A percentile compares a stretch with the other conserved stretches of the same genome.
Conservation (phyloP, 805 yeast genomes). For the Candida ascalaphidarum region DNA sequence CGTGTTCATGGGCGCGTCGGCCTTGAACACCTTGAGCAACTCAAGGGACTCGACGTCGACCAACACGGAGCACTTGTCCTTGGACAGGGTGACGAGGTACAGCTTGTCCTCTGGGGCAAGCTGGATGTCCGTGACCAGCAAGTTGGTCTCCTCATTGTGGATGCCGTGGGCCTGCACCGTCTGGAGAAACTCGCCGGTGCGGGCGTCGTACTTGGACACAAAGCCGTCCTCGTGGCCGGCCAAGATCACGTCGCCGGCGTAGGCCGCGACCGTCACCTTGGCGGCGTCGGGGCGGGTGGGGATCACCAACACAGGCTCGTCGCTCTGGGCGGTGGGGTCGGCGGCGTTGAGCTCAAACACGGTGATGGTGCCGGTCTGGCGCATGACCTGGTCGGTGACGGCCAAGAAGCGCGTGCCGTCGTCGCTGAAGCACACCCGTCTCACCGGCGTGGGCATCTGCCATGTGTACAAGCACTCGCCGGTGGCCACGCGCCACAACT, state of each 20-base stretch:
- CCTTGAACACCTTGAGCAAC: slow-evolving; percentile 62
- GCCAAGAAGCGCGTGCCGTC: slow-evolving; percentile 61
- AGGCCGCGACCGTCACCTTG: slow-evolving; percentile 76
- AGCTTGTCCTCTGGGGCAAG: slow-evolving; percentile 72
- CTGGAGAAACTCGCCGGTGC: slow-evolving; percentile 61
- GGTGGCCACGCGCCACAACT: slow-evolving; percentile 73
- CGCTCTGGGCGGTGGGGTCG: slow-evolving; percentile 32
- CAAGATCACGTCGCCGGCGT: slow-evolving; percentile 72
- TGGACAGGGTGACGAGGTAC: slow-evolving; percentile 86
- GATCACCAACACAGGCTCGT: slow-evolving; percentile 53
- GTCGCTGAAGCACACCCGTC: slow-evolving; percentile 81
- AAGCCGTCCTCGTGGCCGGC: slow-evolving; percentile 87
- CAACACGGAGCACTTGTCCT: slow-evolving; percentile 78
- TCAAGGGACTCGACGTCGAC: slow-evolving; percentile 72
- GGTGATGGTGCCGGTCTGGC: slow-evolving; percentile 67
- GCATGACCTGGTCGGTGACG: slow-evolving; percentile 90
- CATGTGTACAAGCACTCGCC: slow-evolving; percentile 73
- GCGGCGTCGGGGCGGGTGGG: slow-evolving; percentile 48
- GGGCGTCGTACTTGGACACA: slow-evolving; percentile 70
- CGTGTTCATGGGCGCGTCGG: slow-evolving; percentile 92
- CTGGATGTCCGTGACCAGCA: slow-evolving; percentile 75
- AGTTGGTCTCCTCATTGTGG: slow-evolving; percentile 36
- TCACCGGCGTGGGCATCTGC: slow-evolving; percentile 76
- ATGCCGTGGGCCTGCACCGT: slow-evolving; percentile 65
- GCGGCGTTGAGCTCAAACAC: slow-evolving; percentile 55